Percentiles rank a stretch among this genome's conserved stretches.
These are phyloP conservation scores for Panicum hallii DNA, from an alignment of 202 grass and related monocot genomes.

Conservation along the genomic window DNA sequence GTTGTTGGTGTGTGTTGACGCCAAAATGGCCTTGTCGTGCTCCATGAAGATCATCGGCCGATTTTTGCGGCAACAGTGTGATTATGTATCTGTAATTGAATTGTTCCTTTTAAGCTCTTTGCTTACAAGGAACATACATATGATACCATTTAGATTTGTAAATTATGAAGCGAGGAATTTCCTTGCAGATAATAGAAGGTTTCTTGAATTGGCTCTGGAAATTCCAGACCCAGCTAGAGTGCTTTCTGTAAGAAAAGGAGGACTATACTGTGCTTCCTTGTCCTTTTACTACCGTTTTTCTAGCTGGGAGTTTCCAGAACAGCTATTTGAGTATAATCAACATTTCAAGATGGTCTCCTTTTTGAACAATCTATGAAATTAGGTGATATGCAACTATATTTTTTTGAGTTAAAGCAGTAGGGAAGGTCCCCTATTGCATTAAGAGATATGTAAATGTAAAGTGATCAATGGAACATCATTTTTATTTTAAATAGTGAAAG, in stretches of 20 bases:
- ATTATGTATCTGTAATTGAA: conserved; percentile 46
- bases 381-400: neutral
- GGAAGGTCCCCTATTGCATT: neutral
- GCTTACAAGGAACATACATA: conserved; percentile 30
- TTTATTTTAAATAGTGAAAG: conserved; percentile 11
- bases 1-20: conserved; percentile 1
- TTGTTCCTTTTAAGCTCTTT: conserved; percentile 35
- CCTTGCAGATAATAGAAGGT: conserved; percentile 30
- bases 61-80: neutral
- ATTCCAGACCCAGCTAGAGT: neutral
- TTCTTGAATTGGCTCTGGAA: neutral
- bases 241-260: neutral
- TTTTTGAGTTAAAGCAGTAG: neutral
- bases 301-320: neutral
- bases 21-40: no score
- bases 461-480: neutral
- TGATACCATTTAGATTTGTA: conserved; percentile 33
- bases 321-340: neutral
- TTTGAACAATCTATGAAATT: conserved; percentile 23
- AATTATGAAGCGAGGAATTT: conserved; percentile 27
- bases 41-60: no score
- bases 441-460: neutral
- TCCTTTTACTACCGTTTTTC: neutral
- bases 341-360: conserved; percentile 8
- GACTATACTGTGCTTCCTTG: neutral